These are phyloP conservation scores for Spiromastix sp. DNA, from an alignment of 2,329 filamentous ascomycete species.

Conservation along the genomic window DNA sequence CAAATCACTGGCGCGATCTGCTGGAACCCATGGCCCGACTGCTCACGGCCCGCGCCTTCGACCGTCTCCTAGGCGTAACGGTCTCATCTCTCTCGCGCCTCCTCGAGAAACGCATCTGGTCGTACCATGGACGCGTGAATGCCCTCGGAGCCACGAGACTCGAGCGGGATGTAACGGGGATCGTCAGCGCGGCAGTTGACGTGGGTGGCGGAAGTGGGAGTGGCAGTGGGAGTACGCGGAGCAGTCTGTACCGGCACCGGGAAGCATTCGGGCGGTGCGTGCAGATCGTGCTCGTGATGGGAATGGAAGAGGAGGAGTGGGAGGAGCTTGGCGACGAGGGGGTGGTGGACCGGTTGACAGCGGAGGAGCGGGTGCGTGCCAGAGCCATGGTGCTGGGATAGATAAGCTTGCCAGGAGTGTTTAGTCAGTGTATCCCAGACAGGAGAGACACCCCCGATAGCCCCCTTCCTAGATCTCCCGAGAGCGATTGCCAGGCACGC, in stretches of 20 bases:
- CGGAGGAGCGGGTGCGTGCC: constrained; percentile 63
- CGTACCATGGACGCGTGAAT: constrained; percentile 67
- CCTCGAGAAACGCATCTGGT: constrained; percentile 80
- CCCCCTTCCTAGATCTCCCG: too few relatives aligned
- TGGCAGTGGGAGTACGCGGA: constrained; percentile 34
- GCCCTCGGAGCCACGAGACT: constrained; percentile 72
- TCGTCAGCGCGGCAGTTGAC: constrained; percentile 46
- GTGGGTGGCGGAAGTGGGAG: constrained; percentile 22
- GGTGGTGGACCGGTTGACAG: constrained; percentile 53
- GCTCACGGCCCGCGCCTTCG: constrained; percentile 67
- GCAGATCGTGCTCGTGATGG: constrained; percentile 77
- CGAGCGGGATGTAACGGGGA: constrained; percentile 71
- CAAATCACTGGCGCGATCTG: constrained; percentile 73
- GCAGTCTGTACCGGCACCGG: constrained; percentile 68
- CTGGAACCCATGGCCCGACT: constrained; percentile 77
- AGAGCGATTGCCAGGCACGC: too few relatives aligned
- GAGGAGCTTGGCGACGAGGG: constrained; percentile 56
- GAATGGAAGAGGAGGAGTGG: constrained; percentile 96
- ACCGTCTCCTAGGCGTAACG: constrained; percentile 63
- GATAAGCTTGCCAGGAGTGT: background rate
- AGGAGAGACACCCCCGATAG: too few relatives aligned
- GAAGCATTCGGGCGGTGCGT: constrained; percentile 66
- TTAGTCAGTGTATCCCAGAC: background rate
- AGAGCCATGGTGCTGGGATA: constrained; percentile 35
- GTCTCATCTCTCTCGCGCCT: constrained; percentile 64